phyloP scores from a whole-genome alignment of 257 asterid species.

The Vinca minor region DNA sequence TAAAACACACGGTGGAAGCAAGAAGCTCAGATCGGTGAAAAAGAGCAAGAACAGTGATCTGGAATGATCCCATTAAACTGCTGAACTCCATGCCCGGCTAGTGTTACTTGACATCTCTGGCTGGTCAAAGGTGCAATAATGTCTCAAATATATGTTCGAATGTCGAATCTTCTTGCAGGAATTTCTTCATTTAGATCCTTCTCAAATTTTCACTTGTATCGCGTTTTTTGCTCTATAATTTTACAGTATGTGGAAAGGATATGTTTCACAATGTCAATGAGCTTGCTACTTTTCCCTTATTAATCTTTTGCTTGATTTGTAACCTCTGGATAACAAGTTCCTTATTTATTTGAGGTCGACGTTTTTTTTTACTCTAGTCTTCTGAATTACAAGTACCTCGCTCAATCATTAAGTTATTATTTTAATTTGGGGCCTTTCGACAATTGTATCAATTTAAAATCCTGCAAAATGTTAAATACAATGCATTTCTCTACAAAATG shows the following conservation, averaged over 20 bases:
- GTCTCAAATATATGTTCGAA: not conserved
- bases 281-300: not conserved
- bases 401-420: no score
- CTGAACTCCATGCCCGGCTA: not conserved
- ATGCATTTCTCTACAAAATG: no score
- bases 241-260: not conserved
- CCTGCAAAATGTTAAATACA: no score
- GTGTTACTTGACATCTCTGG: not conserved
- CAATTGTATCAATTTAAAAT: no score
- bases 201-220: not conserved
- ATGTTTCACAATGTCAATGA: not conserved
- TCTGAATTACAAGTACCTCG: no score
- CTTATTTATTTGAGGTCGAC: no score
- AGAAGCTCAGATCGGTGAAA: conserved; percentile 41
- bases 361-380: no score
- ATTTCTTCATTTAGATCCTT: not conserved
- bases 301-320: not conserved
- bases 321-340: no score
- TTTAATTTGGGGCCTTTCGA: no score
- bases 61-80: not conserved
- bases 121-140: not conserved
- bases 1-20: conserved; percentile 26
- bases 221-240: not conserved
- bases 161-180: not conserved
- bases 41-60: conserved; percentile 20